Evolutionary conservation across 2,329 filamentous ascomycete genomes (phyloP), one percentile per base, ranked within the genome.

Genomic region (Podosphaera xanthii): DNA sequence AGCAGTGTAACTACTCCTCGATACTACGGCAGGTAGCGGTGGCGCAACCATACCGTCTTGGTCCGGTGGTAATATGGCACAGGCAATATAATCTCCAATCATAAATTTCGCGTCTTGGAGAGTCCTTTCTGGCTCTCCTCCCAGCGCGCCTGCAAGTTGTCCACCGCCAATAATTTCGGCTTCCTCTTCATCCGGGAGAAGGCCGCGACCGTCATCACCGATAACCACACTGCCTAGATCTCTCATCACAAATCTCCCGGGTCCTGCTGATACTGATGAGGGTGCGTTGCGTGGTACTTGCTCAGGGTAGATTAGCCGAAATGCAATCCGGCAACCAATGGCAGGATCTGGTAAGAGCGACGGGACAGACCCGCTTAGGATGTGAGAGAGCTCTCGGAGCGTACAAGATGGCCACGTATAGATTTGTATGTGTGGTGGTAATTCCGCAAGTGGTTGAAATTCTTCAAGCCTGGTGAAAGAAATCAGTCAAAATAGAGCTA

Each of bases 371-470:
- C 80, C 79, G 35, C 81, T 80, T 60, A 97, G 78, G 59, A 91
- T 82, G 60, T 86, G 80, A 31, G 85, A 83, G 42, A 97, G 81
- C 70, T 96, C 89, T 64, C 78, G 76, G 33, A 97, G 77, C 2
- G 86, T 88, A 72, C 86, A 91, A 66, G 80, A 81, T 60, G 81
- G 78, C 86, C 88, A 94, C 60, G 89, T 90, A 75, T 96, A 90
- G 66, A 96, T 83, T 62, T 86, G 78, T 34, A 94, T 75, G 69
- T 85, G 79, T 6, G 83, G 74, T 57, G 83, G 81, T 31, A 86
- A 76, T 58, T 77, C 72, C 60, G 74, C 68, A 59, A 74, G 65
- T 30, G 64, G 79, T 22, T 59, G 70, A 69, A 92, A 88, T 64
- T 91, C 86, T 61, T 86, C 81, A 40, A 82, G 77, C 63, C 84